phyloP scores from a whole-genome alignment of 2,329 filamentous ascomycete genomes.

The Exophiala aquamarina region DNA sequence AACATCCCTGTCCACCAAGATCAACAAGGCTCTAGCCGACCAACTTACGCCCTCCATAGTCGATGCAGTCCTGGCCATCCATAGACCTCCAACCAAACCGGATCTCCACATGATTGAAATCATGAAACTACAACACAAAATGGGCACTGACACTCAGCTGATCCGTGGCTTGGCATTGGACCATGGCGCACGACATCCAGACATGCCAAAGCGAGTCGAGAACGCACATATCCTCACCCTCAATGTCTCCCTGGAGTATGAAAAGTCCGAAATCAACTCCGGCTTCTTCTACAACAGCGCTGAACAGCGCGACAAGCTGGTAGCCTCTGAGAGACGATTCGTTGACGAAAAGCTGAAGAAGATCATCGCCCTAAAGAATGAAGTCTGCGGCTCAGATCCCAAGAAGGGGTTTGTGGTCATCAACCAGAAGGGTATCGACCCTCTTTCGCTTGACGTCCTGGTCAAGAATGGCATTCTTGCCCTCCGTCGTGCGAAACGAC shows the following conservation, averaged over 20 bases:
- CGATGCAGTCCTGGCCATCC: constrained; percentile 92
- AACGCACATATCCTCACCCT: constrained; percentile 94
- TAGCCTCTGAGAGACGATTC: constrained; percentile 93
- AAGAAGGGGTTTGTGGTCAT: constrained; percentile 97
- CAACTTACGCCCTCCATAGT: constrained; percentile 94
- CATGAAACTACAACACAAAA: constrained; percentile 99
- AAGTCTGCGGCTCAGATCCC: constrained; percentile 88
- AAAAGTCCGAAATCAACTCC: constrained; percentile 99
- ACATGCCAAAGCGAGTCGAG: constrained; percentile 96
- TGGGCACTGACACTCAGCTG: constrained; percentile 91
- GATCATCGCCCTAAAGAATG: constrained; percentile 97
- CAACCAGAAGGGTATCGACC: constrained; percentile 99
- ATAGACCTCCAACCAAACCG: constrained; percentile 84
- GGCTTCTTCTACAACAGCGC: constrained; percentile 98
- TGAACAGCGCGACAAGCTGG: constrained; percentile 94
- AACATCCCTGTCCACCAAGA: constrained; percentile 92
- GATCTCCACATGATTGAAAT: constrained; percentile 99
- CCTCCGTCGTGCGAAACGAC: constrained; percentile 88
- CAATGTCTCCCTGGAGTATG: constrained; percentile 96
- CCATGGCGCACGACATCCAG: constrained; percentile 92
- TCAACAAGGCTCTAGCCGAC: constrained; percentile 83
- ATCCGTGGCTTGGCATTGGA: constrained; percentile 91
- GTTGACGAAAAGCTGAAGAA: constrained; percentile 96
- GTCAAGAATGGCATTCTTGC: constrained; percentile 98
- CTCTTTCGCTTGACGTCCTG: constrained; percentile 88